Base-by-base conservation (phyloP, 202 grass and related monocot species). In the Schoenoplectus triqueter region DNA sequence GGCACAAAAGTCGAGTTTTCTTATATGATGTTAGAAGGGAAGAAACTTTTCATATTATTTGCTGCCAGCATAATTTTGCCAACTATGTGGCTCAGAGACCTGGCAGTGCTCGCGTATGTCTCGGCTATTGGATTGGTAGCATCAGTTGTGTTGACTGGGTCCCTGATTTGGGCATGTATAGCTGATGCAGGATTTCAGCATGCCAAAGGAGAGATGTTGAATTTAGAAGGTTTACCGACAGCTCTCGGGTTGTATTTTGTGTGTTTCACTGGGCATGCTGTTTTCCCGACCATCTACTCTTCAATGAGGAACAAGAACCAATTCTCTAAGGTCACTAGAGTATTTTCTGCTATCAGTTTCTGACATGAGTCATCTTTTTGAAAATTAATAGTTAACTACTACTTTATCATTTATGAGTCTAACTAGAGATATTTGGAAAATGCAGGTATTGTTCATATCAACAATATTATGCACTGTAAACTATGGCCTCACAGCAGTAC, bases 191-290 rank as follows among this genome's bases (percentile, higher is more conserved):
- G 89, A 21, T 87, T 94, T 81, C 66, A 79, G 10, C 14, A 65
- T 7, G 70, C 6, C 14, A 75, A 77, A 8, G 69, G 66, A 17
- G 80, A 73, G 6, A 0, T 89, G 20, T 64, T 97, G 0, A 86
- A 86, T 73, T 69, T 87, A 47, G 56, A 69, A 18, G 86, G 89
- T 1, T 41, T 97, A 46, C 91, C 94, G 0, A 89, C 89, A 0
- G 70, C 91, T 15, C 77, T 93, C 4, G 88, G 91, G 39, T 72
- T 97, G 50, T 97, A 87, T 59, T 93, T 93, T 62, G 89, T 97
- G 71, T 97, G 91, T 84, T 97, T 92, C 65, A 10, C 91, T 52
- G 89, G 94, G 10, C 94, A 97, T 65, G 91, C 84, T 6, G 87
- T 97, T 64, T 97, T 92, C 75, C 94, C 94, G 0, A 93, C 94